A percentile compares a stretch with the other conserved stretches of the same genome.
phyloP scores from a whole-genome alignment of 2,329 filamentous ascomycete genomes.

The Orbilia blumenaviensis region DNA sequence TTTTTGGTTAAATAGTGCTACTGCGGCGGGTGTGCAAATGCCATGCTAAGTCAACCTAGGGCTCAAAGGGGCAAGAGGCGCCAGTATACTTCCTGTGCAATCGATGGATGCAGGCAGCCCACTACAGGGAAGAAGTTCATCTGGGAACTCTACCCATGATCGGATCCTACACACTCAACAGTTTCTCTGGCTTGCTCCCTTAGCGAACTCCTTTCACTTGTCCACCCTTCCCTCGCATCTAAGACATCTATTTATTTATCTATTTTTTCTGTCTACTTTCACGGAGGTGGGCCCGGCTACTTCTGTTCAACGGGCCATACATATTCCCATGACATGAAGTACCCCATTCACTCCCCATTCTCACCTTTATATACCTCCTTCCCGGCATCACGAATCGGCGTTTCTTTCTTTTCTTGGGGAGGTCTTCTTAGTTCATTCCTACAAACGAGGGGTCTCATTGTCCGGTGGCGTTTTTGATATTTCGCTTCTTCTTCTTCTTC shows the following conservation, averaged over 20 bases:
- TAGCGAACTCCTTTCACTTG: neutral
- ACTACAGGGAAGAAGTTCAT: conserved; percentile 38
- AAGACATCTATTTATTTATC: too few relatives aligned
- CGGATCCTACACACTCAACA: too few relatives aligned
- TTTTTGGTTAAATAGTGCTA: conserved; percentile 63
- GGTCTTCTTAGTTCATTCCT: conserved; percentile 2
- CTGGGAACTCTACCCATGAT: conserved; percentile 43
- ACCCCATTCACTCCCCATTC: neutral
- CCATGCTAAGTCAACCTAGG: conserved; percentile 58
- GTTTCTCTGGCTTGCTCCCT: too few relatives aligned
- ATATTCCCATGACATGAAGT: too few relatives aligned
- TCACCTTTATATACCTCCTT: neutral
- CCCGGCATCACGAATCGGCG: conserved; percentile 30
- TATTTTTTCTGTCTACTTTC: too few relatives aligned
- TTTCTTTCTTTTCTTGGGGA: conserved; percentile 22
- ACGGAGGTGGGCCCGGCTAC: too few relatives aligned
- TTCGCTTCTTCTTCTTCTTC: neutral
- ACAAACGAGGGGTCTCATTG: conserved; percentile 2
- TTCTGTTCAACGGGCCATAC: too few relatives aligned
- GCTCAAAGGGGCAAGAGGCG: conserved; percentile 50
- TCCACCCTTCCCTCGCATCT: too few relatives aligned
- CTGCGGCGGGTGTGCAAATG: conserved; percentile 65
- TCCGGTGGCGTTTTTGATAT: conserved; percentile 24
- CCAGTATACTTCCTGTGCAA: conserved; percentile 42
- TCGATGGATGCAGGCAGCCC: conserved; percentile 52